Percentiles rank a stretch among this genome's conserved stretches.
Evolutionary conservation across 2,329 filamentous ascomycete species (phyloP).

Genomic region (Mollisiaceae sp.): DNA sequence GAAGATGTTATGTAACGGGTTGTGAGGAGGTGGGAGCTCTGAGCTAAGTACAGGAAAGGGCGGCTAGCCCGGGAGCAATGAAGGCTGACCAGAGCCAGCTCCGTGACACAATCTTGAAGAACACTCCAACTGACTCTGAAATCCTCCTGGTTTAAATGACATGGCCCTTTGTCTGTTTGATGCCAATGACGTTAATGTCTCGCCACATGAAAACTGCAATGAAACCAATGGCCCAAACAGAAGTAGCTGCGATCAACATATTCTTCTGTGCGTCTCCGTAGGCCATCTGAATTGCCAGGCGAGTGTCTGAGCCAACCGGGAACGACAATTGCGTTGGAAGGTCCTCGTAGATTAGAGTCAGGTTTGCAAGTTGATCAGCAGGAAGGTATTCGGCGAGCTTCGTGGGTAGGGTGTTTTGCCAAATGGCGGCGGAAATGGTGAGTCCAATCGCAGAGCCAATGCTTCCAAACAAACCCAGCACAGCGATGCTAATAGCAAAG

Average conservation of each 20-base stretch:
- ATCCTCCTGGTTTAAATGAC: no score
- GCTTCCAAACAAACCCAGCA: constrained; percentile 62
- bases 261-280: constrained; percentile 59
- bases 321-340: constrained; percentile 59
- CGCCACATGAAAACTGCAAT: constrained; percentile 49
- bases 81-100: no score
- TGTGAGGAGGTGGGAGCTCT: no score
- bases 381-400: constrained; percentile 40
- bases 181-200: constrained; percentile 49
- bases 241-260: constrained; percentile 46
- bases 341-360: constrained; percentile 53
- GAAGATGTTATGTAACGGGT: no score
- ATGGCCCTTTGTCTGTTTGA: constrained; percentile 26
- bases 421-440: constrained; percentile 67
- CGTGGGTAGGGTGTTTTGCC: constrained; percentile 59
- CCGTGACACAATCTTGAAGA: no score
- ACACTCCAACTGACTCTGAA: no score
- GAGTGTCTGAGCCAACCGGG: constrained; percentile 50
- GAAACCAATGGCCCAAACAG: constrained; percentile 48
- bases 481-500: constrained; percentile 43
- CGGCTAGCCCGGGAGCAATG: no score
- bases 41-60: no score
- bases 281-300: constrained; percentile 61
- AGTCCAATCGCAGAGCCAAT: constrained; percentile 64
- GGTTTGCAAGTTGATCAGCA: constrained; percentile 30